Base-by-base conservation (phyloP, 441 rosid genomes). In the Croton setiger region DNA sequence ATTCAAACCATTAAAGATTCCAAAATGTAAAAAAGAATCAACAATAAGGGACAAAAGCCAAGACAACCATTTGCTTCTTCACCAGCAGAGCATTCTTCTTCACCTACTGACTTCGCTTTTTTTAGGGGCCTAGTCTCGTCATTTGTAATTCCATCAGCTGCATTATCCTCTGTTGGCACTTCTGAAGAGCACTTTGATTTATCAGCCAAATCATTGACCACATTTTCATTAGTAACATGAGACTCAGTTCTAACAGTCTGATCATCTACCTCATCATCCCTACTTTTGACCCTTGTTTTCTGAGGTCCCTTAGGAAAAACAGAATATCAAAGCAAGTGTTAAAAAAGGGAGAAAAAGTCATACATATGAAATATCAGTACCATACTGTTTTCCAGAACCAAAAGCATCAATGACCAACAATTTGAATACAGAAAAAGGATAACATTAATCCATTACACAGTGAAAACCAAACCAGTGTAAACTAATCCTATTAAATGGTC, bases 91-190 rank as follows among this genome's bases (percentile, higher is more conserved):
- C 71, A 49, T 17, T 69, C 78, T 62, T 76, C 85, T 44, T 79
- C 84, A 51, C n/a, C n/a, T n/a, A 60, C 77, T 60, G 84, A 80
- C 84, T 88, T 94, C 3, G 85, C 80, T 80, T 85, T 94, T 83
- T 91, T 94, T 62, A 64, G 59, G 13, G 97, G 97, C 68, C 85
- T 85, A 63, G 67, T 74, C 63, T 83, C 87, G 59, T 82, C 80
- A 64, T 79, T 61, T 58, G 79, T 58, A 60, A 76, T 65, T 74
- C 71, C 79, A 72, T 79, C 73, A 20, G 41, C 41, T 37, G 60
- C 70, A 74, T 77, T 76, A 56, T 59, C 86, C 64, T 70, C 77
- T 45, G 44, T 70, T 7, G 68, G 66, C 66, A 69, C 68, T 55
- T 73, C 80, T 6, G 67, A 49, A 36, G 76, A 60, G 70, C 75